Evolutionary conservation across 352 stramenopile species (phyloP).

Genomic region (Globisporangium uncinulatum): DNA sequence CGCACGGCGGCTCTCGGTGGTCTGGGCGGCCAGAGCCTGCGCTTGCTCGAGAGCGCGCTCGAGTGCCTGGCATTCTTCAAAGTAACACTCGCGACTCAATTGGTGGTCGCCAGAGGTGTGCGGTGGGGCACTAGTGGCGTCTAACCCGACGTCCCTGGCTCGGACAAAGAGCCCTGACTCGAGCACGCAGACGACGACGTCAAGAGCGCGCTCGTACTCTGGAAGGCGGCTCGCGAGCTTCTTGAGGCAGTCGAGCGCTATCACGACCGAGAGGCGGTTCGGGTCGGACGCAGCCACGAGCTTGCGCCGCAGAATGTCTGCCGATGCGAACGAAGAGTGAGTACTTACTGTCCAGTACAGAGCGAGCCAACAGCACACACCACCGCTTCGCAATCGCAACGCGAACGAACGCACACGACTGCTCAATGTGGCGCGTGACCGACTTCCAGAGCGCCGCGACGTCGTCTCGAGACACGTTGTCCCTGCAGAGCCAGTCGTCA

Average conservation of each 20-base stretch:
- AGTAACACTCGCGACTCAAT: slow-evolving; percentile 29
- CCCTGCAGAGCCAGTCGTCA: slow-evolving; percentile 52
- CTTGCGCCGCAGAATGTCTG: slow-evolving; percentile 58
- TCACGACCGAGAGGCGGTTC: slow-evolving; percentile 43
- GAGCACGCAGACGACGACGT: slow-evolving; percentile 43
- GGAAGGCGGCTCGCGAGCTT: slow-evolving; percentile 48
- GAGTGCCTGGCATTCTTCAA: slow-evolving; percentile 34
- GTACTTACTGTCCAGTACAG: no score
- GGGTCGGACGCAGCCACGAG: slow-evolving; percentile 37
- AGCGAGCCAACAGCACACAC: neutral
- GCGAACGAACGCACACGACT: slow-evolving; percentile 35
- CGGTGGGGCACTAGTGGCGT: neutral
- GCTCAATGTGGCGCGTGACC: slow-evolving; percentile 56
- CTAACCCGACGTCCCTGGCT: neutral
- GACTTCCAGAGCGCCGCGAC: slow-evolving; percentile 59
- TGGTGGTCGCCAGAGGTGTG: neutral
- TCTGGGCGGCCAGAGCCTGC: neutral
- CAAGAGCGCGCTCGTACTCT: slow-evolving; percentile 54
- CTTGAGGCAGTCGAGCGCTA: slow-evolving; percentile 69
- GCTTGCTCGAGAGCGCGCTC: slow-evolving; percentile 10
- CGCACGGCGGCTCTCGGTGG: neutral
- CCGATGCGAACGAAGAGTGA: no score
- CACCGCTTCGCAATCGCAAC: neutral
- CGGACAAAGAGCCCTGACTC: slow-evolving; percentile 39
- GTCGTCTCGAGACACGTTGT: slow-evolving; percentile 30